phyloP scores from a whole-genome alignment of 345 rosid species.

The Salix suchowensis region DNA sequence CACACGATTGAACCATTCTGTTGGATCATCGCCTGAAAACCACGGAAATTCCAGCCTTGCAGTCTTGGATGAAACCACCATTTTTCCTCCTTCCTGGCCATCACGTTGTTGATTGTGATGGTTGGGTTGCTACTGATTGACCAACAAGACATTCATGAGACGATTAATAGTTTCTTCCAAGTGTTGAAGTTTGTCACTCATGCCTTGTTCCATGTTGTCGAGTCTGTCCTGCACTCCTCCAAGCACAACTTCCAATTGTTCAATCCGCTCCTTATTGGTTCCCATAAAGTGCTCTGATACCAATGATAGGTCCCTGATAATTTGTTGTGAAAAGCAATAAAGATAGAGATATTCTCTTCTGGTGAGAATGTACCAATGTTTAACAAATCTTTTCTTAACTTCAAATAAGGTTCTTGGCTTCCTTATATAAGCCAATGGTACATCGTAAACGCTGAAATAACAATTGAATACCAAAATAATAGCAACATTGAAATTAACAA shows the following conservation, averaged over 20 bases:
- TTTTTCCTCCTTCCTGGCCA: not conserved
- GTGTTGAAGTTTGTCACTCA: not conserved
- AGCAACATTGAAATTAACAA: too few relatives aligned
- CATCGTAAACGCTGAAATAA: too few relatives aligned
- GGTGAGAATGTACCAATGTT: too few relatives aligned
- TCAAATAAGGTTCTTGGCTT: too few relatives aligned
- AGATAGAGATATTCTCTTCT: too few relatives aligned
- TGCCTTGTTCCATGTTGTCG: not conserved
- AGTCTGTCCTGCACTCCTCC: not conserved
- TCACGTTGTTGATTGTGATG: not conserved
- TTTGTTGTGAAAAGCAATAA: too few relatives aligned
- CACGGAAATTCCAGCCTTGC: not conserved
- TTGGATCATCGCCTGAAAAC: slow-evolving; percentile 5
- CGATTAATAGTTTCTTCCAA: not conserved
- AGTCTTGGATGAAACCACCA: not conserved
- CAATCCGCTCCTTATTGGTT: not conserved
- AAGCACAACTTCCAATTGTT: not conserved
- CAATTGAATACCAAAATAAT: too few relatives aligned
- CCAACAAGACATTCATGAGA: not conserved
- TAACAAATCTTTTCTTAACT: too few relatives aligned
- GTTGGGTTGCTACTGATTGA: not conserved
- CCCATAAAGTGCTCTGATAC: too few relatives aligned
- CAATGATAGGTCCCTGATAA: too few relatives aligned
- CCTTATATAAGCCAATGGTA: too few relatives aligned
- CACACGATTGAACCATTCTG: not conserved